phyloP scores from a whole-genome alignment of 192 early-diverging fungal species.

The Coemansia sp. region DNA sequence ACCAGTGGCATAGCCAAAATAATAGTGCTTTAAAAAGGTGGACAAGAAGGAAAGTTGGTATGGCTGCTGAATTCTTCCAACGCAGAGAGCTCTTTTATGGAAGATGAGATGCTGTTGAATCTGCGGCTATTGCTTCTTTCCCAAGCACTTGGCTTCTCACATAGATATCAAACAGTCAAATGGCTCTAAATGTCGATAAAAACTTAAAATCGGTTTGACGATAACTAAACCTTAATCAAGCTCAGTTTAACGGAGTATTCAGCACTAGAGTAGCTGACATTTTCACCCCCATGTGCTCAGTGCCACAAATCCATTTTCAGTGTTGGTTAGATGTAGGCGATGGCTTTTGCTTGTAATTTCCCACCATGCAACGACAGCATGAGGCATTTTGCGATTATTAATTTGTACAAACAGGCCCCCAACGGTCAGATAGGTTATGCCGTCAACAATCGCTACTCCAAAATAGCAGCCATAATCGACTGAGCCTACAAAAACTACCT shows the following conservation, averaged over 20 bases:
- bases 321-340: neutral
- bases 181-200: neutral
- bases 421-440: neutral
- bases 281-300: neutral
- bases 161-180: neutral
- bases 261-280: too few species aligned
- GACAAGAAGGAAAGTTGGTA: neutral
- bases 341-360: too few species aligned
- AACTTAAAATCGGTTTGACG: too few species aligned
- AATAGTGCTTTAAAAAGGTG: neutral
- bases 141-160: neutral
- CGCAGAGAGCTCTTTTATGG: neutral
- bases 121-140: neutral
- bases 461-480: neutral
- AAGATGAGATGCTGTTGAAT: neutral
- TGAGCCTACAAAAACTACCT: neutral
- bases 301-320: neutral
- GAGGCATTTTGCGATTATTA: too few species aligned
- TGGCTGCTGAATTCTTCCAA: neutral
- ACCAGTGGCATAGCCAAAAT: neutral
- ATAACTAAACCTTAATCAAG: neutral
- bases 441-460: neutral
- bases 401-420: neutral
- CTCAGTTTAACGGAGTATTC: neutral
- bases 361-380: too few species aligned